Conservation (phyloP, 441 rosid species). For the Corymbia citriodora region DNA sequence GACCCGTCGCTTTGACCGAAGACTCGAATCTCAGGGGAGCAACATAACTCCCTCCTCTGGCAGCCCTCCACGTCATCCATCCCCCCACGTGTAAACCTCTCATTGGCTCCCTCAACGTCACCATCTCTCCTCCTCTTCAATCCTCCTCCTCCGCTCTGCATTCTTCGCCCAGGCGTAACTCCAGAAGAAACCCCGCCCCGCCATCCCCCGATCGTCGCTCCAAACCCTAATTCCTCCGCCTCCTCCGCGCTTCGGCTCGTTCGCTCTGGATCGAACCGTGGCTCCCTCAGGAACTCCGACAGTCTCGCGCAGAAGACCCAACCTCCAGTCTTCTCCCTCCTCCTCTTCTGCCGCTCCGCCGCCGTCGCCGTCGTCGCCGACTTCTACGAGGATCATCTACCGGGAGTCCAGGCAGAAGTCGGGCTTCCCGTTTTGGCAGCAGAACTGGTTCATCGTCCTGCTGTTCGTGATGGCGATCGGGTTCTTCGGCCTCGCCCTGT, state of each 20-base stretch:
- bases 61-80: neutral
- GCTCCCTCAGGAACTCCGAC: slow-evolving; percentile 60
- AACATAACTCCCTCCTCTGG: neutral
- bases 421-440: slow-evolving; percentile 66
- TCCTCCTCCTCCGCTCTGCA: neutral
- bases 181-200: neutral
- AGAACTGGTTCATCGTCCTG: slow-evolving; percentile 75
- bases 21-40: neutral
- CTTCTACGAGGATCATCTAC: slow-evolving; percentile 27
- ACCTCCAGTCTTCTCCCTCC: slow-evolving; percentile 19
- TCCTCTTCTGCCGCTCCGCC: neutral
- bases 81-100: neutral
- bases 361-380: slow-evolving; percentile 8
- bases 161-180: neutral
- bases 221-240: neutral
- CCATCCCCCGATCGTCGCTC: neutral
- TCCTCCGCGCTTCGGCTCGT: neutral
- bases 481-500: slow-evolving; percentile 57
- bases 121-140: neutral
- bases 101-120: slow-evolving; percentile 20
- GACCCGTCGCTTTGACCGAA: neutral
- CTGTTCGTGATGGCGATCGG: slow-evolving; percentile 73
- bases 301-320: slow-evolving; percentile 51
- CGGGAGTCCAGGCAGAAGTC: slow-evolving; percentile 12
- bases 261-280: slow-evolving; percentile 46